Conservation (phyloP, 345 rosid genomes). For the Murraya paniculata region DNA sequence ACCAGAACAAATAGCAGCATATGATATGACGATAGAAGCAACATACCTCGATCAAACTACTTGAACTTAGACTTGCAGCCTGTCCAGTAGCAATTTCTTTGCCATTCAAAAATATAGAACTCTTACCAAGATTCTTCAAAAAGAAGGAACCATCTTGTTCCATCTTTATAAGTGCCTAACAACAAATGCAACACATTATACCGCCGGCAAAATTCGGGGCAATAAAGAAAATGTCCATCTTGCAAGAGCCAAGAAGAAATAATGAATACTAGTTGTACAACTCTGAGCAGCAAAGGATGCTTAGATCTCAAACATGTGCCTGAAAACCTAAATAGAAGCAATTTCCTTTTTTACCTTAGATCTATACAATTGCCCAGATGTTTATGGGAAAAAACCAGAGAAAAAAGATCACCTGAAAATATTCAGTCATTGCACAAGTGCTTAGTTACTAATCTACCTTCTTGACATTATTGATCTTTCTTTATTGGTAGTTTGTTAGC, state of each 20-base stretch:
- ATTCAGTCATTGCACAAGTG: not conserved
- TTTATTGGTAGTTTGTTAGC: not conserved
- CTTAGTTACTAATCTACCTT: not conserved
- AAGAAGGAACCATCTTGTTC: conserved; percentile 57
- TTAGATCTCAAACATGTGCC: not conserved
- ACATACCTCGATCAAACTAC: conserved; percentile 60
- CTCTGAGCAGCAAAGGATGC: not conserved
- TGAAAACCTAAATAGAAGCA: not conserved
- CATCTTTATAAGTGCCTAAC: conserved; percentile 67
- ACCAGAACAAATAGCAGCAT: not conserved
- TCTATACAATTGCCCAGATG: not conserved
- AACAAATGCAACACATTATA: conserved; percentile 15
- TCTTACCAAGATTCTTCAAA: conserved; percentile 68
- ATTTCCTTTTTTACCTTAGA: not conserved
- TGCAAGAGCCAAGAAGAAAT: conserved; percentile 1
- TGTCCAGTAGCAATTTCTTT: conserved; percentile 47
- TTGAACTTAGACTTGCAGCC: conserved; percentile 34
- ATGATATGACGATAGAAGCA: not conserved
- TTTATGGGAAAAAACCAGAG: not conserved
- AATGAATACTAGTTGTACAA: not conserved
- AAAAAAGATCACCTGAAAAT: not conserved
- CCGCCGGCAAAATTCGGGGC: not conserved
- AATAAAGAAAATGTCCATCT: not conserved
- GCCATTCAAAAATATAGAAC: conserved; percentile 51
- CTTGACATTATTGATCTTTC: not conserved